Conservation (phyloP, 495 filamentous ascomycete species). For the Talaromyces adpressus region DNA sequence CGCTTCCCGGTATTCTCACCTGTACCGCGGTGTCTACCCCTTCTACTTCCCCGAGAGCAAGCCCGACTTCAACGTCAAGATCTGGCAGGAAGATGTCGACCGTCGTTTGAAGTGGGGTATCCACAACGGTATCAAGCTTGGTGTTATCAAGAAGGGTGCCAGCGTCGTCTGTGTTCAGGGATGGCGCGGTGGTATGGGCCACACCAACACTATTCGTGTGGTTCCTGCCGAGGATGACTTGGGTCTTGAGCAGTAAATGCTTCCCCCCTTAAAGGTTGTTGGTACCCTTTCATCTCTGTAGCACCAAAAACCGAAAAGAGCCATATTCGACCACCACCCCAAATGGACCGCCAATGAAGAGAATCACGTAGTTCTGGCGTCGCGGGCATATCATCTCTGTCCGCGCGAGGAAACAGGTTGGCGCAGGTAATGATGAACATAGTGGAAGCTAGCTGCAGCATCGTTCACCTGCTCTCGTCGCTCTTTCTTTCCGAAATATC, state of each 20-base stretch:
- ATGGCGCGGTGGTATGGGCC: constrained; percentile 94
- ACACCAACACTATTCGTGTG: constrained; percentile 89
- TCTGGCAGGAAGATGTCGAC: constrained; percentile 98
- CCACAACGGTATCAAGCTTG: constrained; percentile 71
- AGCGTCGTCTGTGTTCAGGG: constrained; percentile 93
- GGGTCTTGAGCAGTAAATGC: constrained; percentile 36
- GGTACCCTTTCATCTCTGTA: neutral
- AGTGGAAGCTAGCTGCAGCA: neutral
- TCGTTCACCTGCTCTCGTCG: neutral
- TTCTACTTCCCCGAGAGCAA: constrained; percentile 90
- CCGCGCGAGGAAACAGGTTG: neutral
- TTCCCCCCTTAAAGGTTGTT: neutral
- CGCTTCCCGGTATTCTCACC: constrained; percentile 82
- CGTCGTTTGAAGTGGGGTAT: constrained; percentile 94
- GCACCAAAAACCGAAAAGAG: neutral
- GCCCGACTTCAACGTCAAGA: constrained; percentile 83
- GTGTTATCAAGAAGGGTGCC: constrained; percentile 74
- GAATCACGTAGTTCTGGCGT: neutral
- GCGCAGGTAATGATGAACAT: neutral
- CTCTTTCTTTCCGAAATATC: neutral
- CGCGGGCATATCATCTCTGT: neutral
- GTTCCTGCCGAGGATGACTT: constrained; percentile 62
- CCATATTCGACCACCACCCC: neutral
- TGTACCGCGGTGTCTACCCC: constrained; percentile 96
- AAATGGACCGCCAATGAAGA: neutral